phyloP scores from a whole-genome alignment of 1,284 basidiomycete species.

The Leccinum subfulvum region DNA sequence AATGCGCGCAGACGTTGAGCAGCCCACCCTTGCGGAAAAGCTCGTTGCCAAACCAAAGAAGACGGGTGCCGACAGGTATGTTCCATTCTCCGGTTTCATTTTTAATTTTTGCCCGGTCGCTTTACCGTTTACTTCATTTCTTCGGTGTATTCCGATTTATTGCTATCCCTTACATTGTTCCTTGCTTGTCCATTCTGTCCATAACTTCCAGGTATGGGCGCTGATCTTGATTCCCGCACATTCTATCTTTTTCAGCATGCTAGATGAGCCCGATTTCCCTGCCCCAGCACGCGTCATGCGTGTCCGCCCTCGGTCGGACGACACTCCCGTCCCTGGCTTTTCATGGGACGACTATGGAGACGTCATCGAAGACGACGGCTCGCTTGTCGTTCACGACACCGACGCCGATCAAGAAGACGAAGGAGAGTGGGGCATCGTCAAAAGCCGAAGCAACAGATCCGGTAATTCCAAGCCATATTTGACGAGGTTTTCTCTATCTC shows the following conservation, averaged over 20 bases:
- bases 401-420: constrained; percentile 47
- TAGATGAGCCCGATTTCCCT: constrained; percentile 57
- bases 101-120: neutral
- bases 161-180: neutral
- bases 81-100: neutral
- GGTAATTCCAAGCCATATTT: constrained; percentile 60
- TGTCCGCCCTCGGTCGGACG: constrained; percentile 51
- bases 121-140: constrained; percentile 1
- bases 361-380: constrained; percentile 42
- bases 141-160: neutral
- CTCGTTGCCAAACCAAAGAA: constrained; percentile 56
- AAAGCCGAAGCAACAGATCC: constrained; percentile 43
- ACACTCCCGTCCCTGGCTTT: constrained; percentile 61
- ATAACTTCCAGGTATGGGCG: neutral
- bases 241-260: constrained; percentile 45
- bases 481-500: constrained; percentile 54
- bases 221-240: constrained; percentile 19
- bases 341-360: constrained; percentile 78
- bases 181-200: neutral
- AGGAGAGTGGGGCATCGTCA: constrained; percentile 71
- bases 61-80: constrained; percentile 63
- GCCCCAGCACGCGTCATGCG: constrained; percentile 61
- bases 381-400: constrained; percentile 40
- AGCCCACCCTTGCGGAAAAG: constrained; percentile 55
- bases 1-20: constrained; percentile 26